Percentiles rank a stretch among this genome's conserved stretches.
These are phyloP conservation scores for Purpureocillium lavendulum DNA, from an alignment of 2,329 filamentous ascomycete genomes.

Conservation along the genomic window DNA sequence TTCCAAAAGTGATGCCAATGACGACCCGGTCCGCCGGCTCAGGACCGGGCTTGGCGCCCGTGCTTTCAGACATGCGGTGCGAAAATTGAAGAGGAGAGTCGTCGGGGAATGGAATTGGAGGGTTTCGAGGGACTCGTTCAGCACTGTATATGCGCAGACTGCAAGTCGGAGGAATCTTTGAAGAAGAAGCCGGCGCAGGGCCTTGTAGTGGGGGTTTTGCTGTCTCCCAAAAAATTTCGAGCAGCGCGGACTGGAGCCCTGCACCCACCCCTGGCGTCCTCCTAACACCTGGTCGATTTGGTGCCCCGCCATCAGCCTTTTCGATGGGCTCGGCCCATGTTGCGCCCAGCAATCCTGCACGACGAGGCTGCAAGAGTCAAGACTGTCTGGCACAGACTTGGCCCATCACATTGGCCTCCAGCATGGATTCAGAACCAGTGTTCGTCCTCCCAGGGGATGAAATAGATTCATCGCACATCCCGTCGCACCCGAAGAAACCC, in stretches of 20 bases:
- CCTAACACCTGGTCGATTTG: neutral
- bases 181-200: too few relatives aligned
- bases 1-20: slow-evolving; percentile 97
- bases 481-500: slow-evolving; percentile 58
- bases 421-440: slow-evolving; percentile 48
- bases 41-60: slow-evolving; percentile 31
- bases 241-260: slow-evolving; percentile 1
- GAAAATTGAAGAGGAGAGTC: slow-evolving; percentile 3
- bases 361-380: neutral
- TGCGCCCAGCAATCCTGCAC: too few relatives aligned
- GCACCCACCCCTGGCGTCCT: neutral
- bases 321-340: too few relatives aligned
- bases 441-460: slow-evolving; percentile 77
- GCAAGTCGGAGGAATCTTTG: too few relatives aligned
- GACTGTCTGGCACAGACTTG: slow-evolving; percentile 4
- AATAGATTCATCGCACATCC: slow-evolving; percentile 58
- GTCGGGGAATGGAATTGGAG: slow-evolving; percentile 1
- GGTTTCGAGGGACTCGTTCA: slow-evolving; percentile 2
- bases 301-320: slow-evolving; percentile 1
- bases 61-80: slow-evolving; percentile 37
- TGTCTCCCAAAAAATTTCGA: slow-evolving; percentile 13
- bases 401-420: neutral
- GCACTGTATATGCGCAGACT: neutral
- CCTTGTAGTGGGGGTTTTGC: slow-evolving; percentile 4
- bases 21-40: slow-evolving; percentile 55